Conservation (phyloP, 805 yeast species). For the Phaffomyces opuntiae region DNA sequence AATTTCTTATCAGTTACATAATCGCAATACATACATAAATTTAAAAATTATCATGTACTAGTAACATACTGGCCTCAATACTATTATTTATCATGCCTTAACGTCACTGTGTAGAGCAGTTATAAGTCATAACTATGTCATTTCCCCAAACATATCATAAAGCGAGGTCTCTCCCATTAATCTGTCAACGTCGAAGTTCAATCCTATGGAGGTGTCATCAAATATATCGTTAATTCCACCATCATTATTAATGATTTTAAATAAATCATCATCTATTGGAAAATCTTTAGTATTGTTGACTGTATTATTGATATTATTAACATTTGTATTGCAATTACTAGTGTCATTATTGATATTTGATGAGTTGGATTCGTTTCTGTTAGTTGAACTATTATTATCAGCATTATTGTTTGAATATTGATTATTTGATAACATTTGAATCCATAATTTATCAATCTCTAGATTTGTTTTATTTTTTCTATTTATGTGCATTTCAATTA, state of each 20-base stretch:
- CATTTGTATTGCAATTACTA: background rate
- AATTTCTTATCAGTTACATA: no score
- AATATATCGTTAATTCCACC: background rate
- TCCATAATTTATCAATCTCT: constrained; percentile 21
- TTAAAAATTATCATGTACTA: no score
- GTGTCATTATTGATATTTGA: no score
- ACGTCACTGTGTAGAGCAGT: background rate
- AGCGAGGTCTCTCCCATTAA: constrained; percentile 15
- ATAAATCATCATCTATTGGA: no score
- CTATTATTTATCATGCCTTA: no score
- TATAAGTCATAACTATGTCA: no score
- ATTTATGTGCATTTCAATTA: constrained; percentile 12
- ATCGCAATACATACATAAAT: no score
- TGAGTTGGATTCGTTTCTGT: no score
- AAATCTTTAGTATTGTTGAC: background rate
- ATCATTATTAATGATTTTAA: no score
- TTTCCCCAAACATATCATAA: constrained; percentile 16
- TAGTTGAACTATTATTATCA: background rate
- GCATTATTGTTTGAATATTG: background rate
- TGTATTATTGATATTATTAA: background rate
- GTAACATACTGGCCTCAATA: no score
- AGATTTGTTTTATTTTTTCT: constrained; percentile 11
- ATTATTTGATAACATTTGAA: constrained; percentile 19
- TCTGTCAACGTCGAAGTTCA: constrained; percentile 8
- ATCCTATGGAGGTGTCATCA: constrained; percentile 3